Conservation (phyloP, 148 eudicot genomes). For the Spergularia bocconei region DNA sequence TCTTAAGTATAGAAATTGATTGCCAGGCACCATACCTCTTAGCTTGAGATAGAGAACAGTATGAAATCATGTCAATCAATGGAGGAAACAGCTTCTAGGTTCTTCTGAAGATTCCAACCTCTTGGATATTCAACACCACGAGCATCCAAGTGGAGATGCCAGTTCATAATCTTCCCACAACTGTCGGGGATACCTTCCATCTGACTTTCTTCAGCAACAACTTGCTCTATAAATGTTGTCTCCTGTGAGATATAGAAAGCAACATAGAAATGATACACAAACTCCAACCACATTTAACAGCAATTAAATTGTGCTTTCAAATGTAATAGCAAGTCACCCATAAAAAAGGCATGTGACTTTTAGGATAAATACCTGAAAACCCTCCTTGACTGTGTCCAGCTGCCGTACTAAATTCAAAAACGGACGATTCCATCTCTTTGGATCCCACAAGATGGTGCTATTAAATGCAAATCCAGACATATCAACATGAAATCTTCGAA, state of each 20-base stretch:
- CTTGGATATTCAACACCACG: constrained; percentile 55
- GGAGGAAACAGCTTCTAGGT: constrained; percentile 50
- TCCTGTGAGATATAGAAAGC: constrained; percentile 45
- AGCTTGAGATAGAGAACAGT: constrained; percentile 8
- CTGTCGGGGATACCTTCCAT: constrained; percentile 72
- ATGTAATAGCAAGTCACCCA: neutral
- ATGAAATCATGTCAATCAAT: constrained; percentile 30
- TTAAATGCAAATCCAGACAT: constrained; percentile 99
- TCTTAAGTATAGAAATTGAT: constrained; percentile 11
- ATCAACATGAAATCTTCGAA: constrained; percentile 94
- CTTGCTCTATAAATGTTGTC: constrained; percentile 88
- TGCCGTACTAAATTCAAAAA: constrained; percentile 65
- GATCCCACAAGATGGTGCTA: constrained; percentile 95
- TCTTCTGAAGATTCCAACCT: constrained; percentile 75
- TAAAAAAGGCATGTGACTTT: neutral
- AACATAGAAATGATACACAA: constrained; percentile 6
- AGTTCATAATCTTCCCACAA: constrained; percentile 76
- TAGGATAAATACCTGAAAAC: constrained; percentile 65
- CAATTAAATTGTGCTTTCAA: too few species aligned
- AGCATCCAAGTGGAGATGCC: constrained; percentile 96
- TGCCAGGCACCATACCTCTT: constrained; percentile 13
- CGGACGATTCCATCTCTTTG: constrained; percentile 81
- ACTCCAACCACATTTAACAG: neutral
- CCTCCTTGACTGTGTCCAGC: constrained; percentile 86
- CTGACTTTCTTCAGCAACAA: constrained; percentile 91